These are phyloP conservation scores for Neofusicoccum ribis DNA, from an alignment of 2,329 filamentous ascomycete species.

Conservation along the genomic window DNA sequence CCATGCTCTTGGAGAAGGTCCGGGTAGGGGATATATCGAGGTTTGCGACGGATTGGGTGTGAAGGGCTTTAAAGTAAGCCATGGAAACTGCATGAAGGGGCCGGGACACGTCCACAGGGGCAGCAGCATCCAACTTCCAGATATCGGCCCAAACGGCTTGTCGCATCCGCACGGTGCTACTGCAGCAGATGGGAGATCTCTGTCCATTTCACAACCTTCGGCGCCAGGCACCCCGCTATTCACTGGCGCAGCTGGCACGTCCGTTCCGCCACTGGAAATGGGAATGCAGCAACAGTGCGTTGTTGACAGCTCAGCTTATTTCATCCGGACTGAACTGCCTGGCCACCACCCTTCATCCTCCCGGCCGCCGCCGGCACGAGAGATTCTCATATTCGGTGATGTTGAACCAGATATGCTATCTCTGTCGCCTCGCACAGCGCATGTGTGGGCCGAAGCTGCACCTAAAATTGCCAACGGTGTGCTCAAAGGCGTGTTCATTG, in stretches of 20 bases:
- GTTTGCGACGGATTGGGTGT: conserved; percentile 87
- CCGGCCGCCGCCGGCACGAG: conserved; percentile 43
- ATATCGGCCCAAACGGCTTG: conserved; percentile 31
- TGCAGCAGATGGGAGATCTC: conserved; percentile 32
- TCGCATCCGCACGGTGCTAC: conserved; percentile 24
- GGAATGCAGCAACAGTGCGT: conserved; percentile 56
- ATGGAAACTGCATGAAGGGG: conserved; percentile 82
- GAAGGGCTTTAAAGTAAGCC: conserved; percentile 82
- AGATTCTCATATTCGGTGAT: conserved; percentile 93
- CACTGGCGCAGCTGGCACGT: conserved; percentile 19
- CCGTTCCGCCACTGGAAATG: conserved; percentile 23
- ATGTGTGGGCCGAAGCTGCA: conserved; percentile 85
- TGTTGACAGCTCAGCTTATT: conserved; percentile 89
- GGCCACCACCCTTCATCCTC: conserved; percentile 14
- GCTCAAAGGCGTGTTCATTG: conserved; percentile 84
- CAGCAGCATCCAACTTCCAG: conserved; percentile 43
- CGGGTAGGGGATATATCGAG: conserved; percentile 80
- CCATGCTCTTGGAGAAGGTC: conserved; percentile 76
- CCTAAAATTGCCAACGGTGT: conserved; percentile 74
- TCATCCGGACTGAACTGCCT: conserved; percentile 70
- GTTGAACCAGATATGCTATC: conserved; percentile 90
- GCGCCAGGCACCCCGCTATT: conserved; percentile 38
- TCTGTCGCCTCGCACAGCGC: conserved; percentile 74
- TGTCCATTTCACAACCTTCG: conserved; percentile 36
- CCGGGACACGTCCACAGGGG: conserved; percentile 43